phyloP scores from a whole-genome alignment of 2,329 filamentous ascomycete species.

The Xylaria sp. region DNA sequence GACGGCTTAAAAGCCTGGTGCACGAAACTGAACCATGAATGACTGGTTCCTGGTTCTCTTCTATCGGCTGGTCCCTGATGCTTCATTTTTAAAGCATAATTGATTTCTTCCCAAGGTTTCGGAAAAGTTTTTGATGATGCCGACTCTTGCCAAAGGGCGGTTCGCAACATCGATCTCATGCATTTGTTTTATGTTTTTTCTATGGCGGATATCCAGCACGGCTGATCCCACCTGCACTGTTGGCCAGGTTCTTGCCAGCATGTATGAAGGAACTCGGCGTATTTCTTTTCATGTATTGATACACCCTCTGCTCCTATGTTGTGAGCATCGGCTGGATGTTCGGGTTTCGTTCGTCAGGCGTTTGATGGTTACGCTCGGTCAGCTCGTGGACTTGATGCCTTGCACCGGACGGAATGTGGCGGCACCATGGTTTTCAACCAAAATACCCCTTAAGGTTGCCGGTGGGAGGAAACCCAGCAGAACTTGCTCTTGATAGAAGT shows the following conservation, averaged over 20 bases:
- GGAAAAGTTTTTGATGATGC: constrained; percentile 33
- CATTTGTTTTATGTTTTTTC: constrained; percentile 27
- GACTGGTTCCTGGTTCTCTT: constrained; percentile 13
- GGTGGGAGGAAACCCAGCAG: constrained; percentile 29
- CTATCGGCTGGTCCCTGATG: constrained; percentile 13
- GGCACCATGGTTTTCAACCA: constrained; percentile 34
- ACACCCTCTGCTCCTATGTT: constrained; percentile 30
- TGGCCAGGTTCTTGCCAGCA: constrained; percentile 20
- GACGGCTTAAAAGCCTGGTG: constrained; percentile 41
- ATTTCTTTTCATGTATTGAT: constrained; percentile 33
- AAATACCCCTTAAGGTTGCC: constrained; percentile 33
- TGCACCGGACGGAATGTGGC: constrained; percentile 33
- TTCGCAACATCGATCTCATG: constrained; percentile 30
- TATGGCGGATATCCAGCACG: constrained; percentile 16
- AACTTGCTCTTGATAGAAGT: constrained; percentile 30
- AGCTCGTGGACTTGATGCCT: constrained; percentile 28
- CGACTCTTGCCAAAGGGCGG: constrained; percentile 20
- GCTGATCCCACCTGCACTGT: constrained; percentile 13
- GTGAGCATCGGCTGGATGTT: constrained; percentile 26
- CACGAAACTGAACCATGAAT: constrained; percentile 8
- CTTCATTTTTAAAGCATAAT: constrained; percentile 19
- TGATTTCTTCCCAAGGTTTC: constrained; percentile 28
- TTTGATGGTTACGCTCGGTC: constrained; percentile 33
- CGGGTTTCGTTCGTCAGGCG: constrained; percentile 32
- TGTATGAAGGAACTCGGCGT: constrained; percentile 22